Evolutionary conservation across 257 asterid species (phyloP), one percentile per base, ranked within the genome.

Genomic region (Forsythia viridissima): DNA sequence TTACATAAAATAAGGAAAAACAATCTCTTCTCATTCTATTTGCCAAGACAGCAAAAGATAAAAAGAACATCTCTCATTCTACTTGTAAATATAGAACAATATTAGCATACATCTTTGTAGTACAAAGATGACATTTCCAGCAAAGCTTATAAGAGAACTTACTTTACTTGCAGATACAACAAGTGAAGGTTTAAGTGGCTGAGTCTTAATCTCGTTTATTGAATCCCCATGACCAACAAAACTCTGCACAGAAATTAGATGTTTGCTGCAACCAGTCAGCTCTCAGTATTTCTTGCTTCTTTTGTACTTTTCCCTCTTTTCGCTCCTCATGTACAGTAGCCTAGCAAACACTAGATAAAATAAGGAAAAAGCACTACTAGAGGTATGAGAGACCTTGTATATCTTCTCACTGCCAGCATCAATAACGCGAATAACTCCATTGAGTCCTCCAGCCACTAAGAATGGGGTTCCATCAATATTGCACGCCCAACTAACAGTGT

Each of bases 401-500:
- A 96, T 86, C 93, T 86, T 93, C 89, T 96, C 99, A 55, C 65
- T 89, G 80, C 97, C 98, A 74, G 97, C 86, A 88, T 93, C 98
- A 79, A 93, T 91, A 68, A 92, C 97, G 65, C 98, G 97, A 52
- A 95, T 89, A 71, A 95, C 81, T 68, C 98, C 97, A 82, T 93
- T 93, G 68, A 86, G 88, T 79, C 98, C 98, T 70, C 99, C 98
- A 63, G 99, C 98, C 85, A 93, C 95, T 82, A 94, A 65, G 70
- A 95, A 89, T 24, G 97, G 98, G 5, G 89, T 81, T 72, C 97
- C 99, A 76, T 92, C 93, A 77, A 82, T 73, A 85, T 90, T 89
- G 87, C 99, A 93, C 44, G 98, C 99, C 99, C 99, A 95, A 75
- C 97, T 91, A 71, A 95, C 97, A 52, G 99, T 95, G 88, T 95